Evolutionary conservation across 2,329 filamentous ascomycete species (phyloP).

Genomic region (Cercospora zeae-maydis): DNA sequence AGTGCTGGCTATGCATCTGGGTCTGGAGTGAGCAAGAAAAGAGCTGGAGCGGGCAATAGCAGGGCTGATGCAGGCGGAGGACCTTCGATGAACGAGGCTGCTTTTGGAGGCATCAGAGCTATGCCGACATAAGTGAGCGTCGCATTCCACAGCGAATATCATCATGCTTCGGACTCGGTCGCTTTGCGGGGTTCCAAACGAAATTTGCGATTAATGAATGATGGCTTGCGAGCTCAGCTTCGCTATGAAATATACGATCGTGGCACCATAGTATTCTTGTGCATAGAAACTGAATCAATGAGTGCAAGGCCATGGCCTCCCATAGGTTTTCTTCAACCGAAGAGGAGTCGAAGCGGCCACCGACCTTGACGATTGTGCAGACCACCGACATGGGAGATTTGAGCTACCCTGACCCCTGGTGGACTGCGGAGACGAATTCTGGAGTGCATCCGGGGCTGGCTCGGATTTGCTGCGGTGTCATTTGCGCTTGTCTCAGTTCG

Average conservation of each 20-base stretch:
- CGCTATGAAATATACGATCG: neutral
- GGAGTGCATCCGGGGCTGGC: neutral
- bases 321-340: too few species aligned
- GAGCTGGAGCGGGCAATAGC: neutral
- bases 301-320: neutral
- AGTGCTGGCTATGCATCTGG: slow-evolving; percentile 10
- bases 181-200: neutral
- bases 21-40: slow-evolving; percentile 7
- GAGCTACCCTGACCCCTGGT: too few species aligned
- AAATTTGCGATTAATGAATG: neutral
- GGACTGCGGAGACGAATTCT: neutral
- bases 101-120: neutral
- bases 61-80: neutral
- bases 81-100: neutral
- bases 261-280: neutral
- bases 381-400: too few species aligned
- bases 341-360: too few species aligned
- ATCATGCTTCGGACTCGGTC: neutral
- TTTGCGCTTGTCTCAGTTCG: neutral
- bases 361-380: too few species aligned
- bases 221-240: neutral
- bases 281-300: neutral
- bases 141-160: too few species aligned
- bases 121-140: neutral
- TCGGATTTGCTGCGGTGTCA: neutral